These are phyloP conservation scores for Maudiozyma humilis DNA, from an alignment of 1,139 yeast genomes.

Conservation along the genomic window DNA sequence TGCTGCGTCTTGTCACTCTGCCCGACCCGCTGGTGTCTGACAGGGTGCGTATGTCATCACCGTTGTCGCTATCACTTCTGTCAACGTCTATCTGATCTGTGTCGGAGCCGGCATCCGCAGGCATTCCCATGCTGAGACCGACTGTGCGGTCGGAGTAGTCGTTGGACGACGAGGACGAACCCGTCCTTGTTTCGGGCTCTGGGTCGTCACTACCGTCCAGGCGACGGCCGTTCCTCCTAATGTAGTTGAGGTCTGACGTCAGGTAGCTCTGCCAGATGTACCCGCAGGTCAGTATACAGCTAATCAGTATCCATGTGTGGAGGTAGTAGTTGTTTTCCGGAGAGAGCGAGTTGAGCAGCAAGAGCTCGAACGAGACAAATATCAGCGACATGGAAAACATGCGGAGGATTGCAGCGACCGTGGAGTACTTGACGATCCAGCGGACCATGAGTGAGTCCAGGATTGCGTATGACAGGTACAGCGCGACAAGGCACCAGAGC, in stretches of 20 bases:
- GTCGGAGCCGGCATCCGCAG: too few species aligned
- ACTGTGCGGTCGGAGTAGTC: too few species aligned
- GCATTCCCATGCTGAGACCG: too few species aligned
- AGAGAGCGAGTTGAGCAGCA: conserved; percentile 52
- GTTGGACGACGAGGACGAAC: neutral
- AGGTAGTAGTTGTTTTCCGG: conserved; percentile 54
- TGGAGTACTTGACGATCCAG: conserved; percentile 86
- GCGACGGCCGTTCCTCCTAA: conserved; percentile 22
- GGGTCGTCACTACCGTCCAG: too few species aligned
- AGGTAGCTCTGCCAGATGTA: conserved; percentile 84
- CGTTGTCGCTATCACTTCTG: neutral
- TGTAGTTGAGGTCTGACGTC: conserved; percentile 71
- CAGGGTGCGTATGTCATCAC: neutral
- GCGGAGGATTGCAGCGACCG: conserved; percentile 79
- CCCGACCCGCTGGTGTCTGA: neutral
- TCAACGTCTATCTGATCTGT: neutral
- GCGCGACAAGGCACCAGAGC: conserved; percentile 78
- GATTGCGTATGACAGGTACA: conserved; percentile 74
- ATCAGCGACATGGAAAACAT: conserved; percentile 76
- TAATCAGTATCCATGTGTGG: conserved; percentile 85
- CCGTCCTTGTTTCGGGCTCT: neutral
- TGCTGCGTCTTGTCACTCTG: neutral
- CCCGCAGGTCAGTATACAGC: conserved; percentile 75
- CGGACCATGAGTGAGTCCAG: conserved; percentile 85
- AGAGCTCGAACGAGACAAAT: conserved; percentile 61